A percentile compares a stretch with the other conserved stretches of the same genome.
Conservation (phyloP, 441 rosid genomes). For the Francoa sonchifolia region DNA sequence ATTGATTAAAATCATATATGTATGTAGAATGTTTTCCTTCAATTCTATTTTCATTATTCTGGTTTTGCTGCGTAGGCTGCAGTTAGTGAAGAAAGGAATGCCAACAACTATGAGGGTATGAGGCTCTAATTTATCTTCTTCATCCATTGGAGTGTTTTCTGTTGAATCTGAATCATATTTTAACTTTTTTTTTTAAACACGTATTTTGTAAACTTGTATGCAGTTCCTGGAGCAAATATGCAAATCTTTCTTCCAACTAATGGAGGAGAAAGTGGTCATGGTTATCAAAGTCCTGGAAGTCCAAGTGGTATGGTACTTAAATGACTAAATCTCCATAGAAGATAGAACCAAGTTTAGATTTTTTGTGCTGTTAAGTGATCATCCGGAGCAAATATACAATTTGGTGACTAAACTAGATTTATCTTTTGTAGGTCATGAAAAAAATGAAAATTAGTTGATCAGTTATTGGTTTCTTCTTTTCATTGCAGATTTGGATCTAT, state of each 20-base stretch:
- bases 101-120: constrained; percentile 43
- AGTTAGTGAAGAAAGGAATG: constrained; percentile 37
- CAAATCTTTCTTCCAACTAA: constrained; percentile 52
- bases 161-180: constrained; percentile 3
- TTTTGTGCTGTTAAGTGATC: too few relatives aligned
- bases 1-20: too few relatives aligned
- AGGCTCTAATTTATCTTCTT: not conserved
- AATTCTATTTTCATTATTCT: too few relatives aligned
- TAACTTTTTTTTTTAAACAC: not conserved
- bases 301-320: constrained; percentile 46
- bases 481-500: too few relatives aligned
- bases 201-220: constrained; percentile 16
- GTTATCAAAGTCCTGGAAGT: constrained; percentile 61
- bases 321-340: too few relatives aligned
- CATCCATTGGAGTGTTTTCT: not conserved
- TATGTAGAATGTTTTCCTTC: too few relatives aligned
- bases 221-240: constrained; percentile 72
- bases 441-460: too few relatives aligned
- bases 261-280: constrained; percentile 37
- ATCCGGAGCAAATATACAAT: too few relatives aligned
- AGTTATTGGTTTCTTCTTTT: too few relatives aligned
- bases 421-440: too few relatives aligned
- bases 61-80: constrained; percentile 41
- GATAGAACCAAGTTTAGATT: too few relatives aligned
- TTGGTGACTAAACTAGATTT: too few relatives aligned